Evolutionary conservation across 495 filamentous ascomycete species (phyloP), one percentile per base, ranked within the genome.

Genomic region (Geoglossum glabrum): DNA sequence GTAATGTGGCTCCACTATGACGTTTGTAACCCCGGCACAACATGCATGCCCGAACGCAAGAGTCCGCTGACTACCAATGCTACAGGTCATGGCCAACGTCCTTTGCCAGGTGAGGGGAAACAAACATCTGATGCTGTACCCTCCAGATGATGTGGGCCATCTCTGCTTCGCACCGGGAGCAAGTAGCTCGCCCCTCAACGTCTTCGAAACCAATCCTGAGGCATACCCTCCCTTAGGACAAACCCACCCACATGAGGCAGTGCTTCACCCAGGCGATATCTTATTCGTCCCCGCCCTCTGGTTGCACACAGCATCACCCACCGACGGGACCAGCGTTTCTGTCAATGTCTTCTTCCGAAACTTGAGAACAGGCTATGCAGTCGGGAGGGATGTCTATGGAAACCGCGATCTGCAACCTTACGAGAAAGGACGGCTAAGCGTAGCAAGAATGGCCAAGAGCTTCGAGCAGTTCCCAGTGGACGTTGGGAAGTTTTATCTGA

Each of bases 1-100:
- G 82, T 78, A 27, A 87, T 97, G 79, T 95, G 88, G 90, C 73
- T 94, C 27, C 87, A 95, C 67, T 95, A 90, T 71, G 87, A 95
- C 68, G 84, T 85, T 69, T 72, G 76, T 69, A 13, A 26, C 27
- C 30, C n/a, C 11, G 27, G 26, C 28, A 7, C 26, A 13, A 27
- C 46, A 61, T 34, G 31, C 3, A 15, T 40, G 36, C 13, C 17
- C 36, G 36, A 40, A 15, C 13, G 31, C 31, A 2, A 52, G 58
- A n/a, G 11, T 23, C 28, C 6, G 21, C 26, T 15, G 43, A 61
- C 67, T 17, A 67, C 59, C 40, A 23, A 19, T 15, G 33, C 5
- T 3, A 28, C 26, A 82, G 81, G 86, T 89, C 19, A 90, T 93
- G 81, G 87, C 87, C 26, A 95, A 94, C 63, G 73, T 95, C 7